These are phyloP conservation scores for Trichosporon inkin DNA, from an alignment of 1,284 basidiomycete genomes.

Conservation along the genomic window DNA sequence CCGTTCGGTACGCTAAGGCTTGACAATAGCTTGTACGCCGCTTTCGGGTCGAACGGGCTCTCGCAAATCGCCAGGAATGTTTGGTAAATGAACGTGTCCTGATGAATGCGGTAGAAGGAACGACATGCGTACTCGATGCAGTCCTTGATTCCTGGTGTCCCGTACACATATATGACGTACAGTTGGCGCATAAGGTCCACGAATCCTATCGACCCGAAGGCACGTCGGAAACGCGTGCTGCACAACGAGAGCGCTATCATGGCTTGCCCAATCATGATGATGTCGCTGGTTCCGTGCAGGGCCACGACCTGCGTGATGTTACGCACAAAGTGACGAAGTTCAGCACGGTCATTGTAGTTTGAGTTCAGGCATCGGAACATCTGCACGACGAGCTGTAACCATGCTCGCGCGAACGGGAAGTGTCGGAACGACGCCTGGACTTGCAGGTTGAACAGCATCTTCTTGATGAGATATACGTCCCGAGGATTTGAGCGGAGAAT, in stretches of 20 bases:
- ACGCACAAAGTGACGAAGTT: conserved; percentile 64
- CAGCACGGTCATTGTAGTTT: conserved; percentile 68
- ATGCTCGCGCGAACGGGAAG: conserved; percentile 59
- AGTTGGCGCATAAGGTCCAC: conserved; percentile 66
- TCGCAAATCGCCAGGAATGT: conserved; percentile 61
- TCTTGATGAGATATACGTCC: conserved; percentile 67
- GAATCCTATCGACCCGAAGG: conserved; percentile 69
- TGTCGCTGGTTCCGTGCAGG: conserved; percentile 64
- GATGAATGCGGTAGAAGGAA: conserved; percentile 70
- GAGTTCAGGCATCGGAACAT: conserved; percentile 70
- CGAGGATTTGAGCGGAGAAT: conserved; percentile 65
- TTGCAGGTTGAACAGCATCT: conserved; percentile 61
- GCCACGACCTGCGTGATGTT: conserved; percentile 65
- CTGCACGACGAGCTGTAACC: conserved; percentile 65
- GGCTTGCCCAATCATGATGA: conserved; percentile 62
- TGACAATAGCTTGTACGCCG: conserved; percentile 43
- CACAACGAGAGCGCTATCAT: conserved; percentile 67
- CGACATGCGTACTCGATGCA: conserved; percentile 69
- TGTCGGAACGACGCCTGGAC: conserved; percentile 33
- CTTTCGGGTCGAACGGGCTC: conserved; percentile 55
- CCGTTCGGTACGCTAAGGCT: conserved; percentile 28
- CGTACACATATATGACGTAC: conserved; percentile 64
- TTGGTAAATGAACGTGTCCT: conserved; percentile 72
- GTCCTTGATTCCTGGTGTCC: conserved; percentile 56
- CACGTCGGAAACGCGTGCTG: conserved; percentile 67